Evolutionary conservation across 192 early-diverging fungal genomes (phyloP).

Genomic region (Gigaspora rosea): DNA sequence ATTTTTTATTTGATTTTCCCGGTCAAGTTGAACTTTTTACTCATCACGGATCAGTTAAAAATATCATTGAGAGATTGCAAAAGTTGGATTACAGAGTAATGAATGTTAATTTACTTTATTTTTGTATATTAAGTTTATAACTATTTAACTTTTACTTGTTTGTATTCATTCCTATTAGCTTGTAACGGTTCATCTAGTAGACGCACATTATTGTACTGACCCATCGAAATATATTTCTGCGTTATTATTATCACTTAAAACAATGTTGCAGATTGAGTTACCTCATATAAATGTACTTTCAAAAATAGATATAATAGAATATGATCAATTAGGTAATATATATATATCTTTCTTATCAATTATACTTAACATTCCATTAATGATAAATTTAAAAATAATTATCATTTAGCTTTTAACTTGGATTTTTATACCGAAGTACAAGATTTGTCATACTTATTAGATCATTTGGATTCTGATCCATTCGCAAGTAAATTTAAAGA

Average conservation of each 20-base stretch:
- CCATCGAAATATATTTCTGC: constrained; percentile 92
- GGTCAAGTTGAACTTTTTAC: constrained; percentile 99
- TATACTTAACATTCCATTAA: not conserved
- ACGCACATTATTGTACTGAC: constrained; percentile 92
- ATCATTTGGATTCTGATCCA: constrained; percentile 71
- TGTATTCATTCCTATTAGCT: constrained; percentile 47
- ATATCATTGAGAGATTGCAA: constrained; percentile 71
- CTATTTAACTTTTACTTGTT: constrained; percentile 3
- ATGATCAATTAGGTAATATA: constrained; percentile 61
- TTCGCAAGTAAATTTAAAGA: constrained; percentile 66
- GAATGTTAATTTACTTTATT: not conserved
- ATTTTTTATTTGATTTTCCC: constrained; percentile 96
- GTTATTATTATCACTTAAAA: constrained; percentile 83
- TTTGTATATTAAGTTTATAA: no score
- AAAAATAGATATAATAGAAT: constrained; percentile 90
- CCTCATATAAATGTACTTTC: constrained; percentile 97
- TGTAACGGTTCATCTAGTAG: constrained; percentile 82
- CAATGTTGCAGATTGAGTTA: constrained; percentile 91
- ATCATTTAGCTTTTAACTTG: constrained; percentile 71
- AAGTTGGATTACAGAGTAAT: constrained; percentile 69
- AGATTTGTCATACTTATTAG: constrained; percentile 82
- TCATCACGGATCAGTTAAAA: constrained; percentile 82
- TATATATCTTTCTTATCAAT: not conserved
- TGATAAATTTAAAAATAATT: not conserved
- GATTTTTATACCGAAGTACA: constrained; percentile 96